Evolutionary conservation across 164 flowering plant genomes (phyloP).

Genomic region (Vitis rupestris): DNA sequence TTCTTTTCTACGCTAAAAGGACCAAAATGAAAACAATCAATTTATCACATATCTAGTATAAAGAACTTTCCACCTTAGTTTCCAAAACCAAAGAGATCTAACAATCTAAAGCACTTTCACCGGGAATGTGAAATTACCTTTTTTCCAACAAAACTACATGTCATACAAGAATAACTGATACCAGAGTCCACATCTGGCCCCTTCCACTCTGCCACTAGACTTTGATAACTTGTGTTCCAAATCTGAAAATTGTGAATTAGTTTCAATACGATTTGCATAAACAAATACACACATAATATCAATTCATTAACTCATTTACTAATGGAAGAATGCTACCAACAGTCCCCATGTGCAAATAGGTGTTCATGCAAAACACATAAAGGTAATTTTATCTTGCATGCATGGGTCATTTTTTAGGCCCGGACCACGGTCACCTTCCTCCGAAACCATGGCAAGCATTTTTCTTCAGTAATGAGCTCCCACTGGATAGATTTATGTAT

Average conservation of each 20-base stretch:
- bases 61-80: neutral
- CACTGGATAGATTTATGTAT: no score
- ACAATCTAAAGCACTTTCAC: neutral
- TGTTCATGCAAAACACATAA: no score
- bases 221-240: constrained; percentile 37
- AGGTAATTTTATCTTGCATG: no score
- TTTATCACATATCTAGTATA: neutral
- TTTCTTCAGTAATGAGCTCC: no score
- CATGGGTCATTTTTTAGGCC: no score
- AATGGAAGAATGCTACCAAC: no score
- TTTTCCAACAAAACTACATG: constrained; percentile 33
- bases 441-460: no score
- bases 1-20: constrained; percentile 31
- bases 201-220: constrained; percentile 36
- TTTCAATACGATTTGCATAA: no score
- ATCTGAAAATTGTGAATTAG: constrained; percentile 22
- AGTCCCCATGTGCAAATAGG: no score
- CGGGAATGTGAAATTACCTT: constrained; percentile 24
- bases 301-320: no score
- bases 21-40: neutral
- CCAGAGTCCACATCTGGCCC: constrained; percentile 14
- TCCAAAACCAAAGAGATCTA: neutral
- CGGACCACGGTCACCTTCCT: no score
- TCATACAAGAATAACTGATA: constrained; percentile 28
- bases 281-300: no score